Evolutionary conservation across 768 basidiomycete species (phyloP).

Genomic region (Agrocybe praecox): DNA sequence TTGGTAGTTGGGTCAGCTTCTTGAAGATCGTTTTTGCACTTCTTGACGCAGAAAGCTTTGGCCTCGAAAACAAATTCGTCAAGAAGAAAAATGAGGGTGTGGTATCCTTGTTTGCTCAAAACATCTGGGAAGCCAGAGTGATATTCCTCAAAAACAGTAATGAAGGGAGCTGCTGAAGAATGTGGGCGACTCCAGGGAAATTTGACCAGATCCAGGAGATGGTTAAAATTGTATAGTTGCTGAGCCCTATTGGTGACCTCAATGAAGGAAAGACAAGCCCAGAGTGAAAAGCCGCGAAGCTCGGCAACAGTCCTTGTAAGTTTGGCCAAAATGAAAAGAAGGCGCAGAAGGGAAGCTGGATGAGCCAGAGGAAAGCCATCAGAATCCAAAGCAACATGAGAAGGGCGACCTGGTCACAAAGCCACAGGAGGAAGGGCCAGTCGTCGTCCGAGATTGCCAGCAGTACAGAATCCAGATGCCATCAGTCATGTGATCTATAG

Average conservation of each 20-base stretch:
- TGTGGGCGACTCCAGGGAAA: constrained; percentile 6
- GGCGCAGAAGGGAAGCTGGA: no score
- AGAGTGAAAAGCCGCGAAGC: no score
- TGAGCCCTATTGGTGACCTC: constrained; percentile 10
- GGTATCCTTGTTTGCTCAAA: constrained; percentile 17
- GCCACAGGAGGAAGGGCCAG: no score
- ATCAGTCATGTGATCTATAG: no score
- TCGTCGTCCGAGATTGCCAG: no score
- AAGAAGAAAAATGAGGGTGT: constrained; percentile 22
- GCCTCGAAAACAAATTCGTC: constrained; percentile 15
- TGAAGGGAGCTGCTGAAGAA: constrained; percentile 8
- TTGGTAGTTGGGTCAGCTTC: background rate
- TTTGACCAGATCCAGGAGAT: background rate
- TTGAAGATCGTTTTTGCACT: background rate
- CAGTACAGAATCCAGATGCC: no score
- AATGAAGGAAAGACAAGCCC: background rate
- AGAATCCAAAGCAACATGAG: no score
- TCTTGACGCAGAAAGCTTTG: background rate
- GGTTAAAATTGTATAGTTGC: background rate
- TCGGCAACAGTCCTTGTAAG: no score
- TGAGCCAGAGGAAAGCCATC: no score
- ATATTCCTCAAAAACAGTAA: constrained; percentile 6
- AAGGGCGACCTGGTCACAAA: no score
- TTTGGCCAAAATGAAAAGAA: no score
- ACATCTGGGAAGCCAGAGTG: background rate